These are phyloP conservation scores for Morella rubra DNA, from an alignment of 306 rosid genomes.

Conservation along the genomic window DNA sequence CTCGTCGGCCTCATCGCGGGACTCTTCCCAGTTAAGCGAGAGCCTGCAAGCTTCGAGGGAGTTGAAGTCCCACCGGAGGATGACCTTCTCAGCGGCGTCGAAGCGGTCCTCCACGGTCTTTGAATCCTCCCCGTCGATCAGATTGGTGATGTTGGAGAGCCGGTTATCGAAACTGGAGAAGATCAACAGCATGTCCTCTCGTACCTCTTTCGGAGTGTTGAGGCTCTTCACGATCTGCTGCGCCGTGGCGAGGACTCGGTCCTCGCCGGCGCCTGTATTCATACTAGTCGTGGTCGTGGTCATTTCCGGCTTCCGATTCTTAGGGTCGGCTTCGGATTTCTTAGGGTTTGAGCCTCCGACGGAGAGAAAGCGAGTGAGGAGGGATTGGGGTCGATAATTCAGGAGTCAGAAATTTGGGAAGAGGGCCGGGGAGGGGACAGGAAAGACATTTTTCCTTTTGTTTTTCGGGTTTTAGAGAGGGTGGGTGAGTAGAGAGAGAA, in stretches of 20 bases:
- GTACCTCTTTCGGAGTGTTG: conserved; percentile 79
- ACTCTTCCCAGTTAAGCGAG: conserved; percentile 48
- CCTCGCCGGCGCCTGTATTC: conserved; percentile 52
- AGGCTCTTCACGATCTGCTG: conserved; percentile 89
- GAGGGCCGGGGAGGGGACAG: not conserved
- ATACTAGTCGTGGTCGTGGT: conserved; percentile 65
- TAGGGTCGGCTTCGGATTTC: conserved; percentile 14
- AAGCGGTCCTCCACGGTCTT: conserved; percentile 53
- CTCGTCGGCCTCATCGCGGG: conserved; percentile 49
- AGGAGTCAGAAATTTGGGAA: conserved; percentile 1
- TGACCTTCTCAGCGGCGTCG: conserved; percentile 74
- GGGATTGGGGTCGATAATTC: not conserved
- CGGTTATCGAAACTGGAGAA: conserved; percentile 87
- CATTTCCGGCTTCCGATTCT: conserved; percentile 30
- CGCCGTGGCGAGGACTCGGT: conserved; percentile 86
- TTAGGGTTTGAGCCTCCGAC: conserved; percentile 2
- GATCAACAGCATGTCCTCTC: conserved; percentile 87
- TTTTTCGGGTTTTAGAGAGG: not conserved
- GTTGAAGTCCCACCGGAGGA: conserved; percentile 55
- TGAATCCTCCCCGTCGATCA: conserved; percentile 66
- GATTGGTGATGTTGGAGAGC: conserved; percentile 61
- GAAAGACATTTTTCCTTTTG: not conserved
- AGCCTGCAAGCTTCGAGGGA: conserved; percentile 39
- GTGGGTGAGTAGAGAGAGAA: not conserved
- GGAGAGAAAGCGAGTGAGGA: not conserved